These are phyloP conservation scores for Aeschynomene evenia DNA, from an alignment of 306 rosid species.

Conservation along the genomic window DNA sequence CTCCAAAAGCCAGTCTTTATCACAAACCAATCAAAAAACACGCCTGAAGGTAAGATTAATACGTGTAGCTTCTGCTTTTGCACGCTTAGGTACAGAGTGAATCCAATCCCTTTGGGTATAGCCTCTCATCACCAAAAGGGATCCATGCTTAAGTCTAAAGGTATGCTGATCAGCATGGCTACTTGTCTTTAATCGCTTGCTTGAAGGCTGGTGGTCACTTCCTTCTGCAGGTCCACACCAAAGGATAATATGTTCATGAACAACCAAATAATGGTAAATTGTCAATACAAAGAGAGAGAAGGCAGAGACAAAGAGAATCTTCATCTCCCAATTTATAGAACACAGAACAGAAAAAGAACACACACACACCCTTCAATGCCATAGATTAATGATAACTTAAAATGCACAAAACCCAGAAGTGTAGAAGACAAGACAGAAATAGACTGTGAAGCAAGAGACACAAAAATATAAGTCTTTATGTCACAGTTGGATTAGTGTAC, in stretches of 20 bases:
- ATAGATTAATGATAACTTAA: neutral
- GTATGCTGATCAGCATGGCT: slow-evolving; percentile 51
- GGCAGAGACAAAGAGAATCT: neutral
- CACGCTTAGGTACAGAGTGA: slow-evolving; percentile 86
- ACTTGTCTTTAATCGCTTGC: slow-evolving; percentile 66
- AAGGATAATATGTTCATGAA: slow-evolving; percentile 16
- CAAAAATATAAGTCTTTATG: too few species aligned
- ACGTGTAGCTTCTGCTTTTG: slow-evolving; percentile 71
- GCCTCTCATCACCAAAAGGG: slow-evolving; percentile 87
- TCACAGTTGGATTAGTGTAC: too few species aligned
- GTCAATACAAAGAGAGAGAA: neutral
- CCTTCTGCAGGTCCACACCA: slow-evolving; percentile 37
- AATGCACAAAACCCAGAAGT: too few species aligned
- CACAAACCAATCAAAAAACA: slow-evolving; percentile 41
- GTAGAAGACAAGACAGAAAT: too few species aligned
- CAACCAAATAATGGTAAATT: neutral
- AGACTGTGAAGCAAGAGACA: too few species aligned
- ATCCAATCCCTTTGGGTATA: slow-evolving; percentile 93
- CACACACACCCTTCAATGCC: neutral
- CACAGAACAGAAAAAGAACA: neutral
- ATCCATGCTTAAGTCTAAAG: slow-evolving; percentile 79
- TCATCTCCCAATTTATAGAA: neutral
- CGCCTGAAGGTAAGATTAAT: slow-evolving; percentile 92
- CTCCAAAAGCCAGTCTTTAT: neutral
- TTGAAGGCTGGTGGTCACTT: slow-evolving; percentile 54